Percentiles rank a stretch among this genome's conserved stretches.
These are phyloP conservation scores for Yamadazyma oceani DNA, from an alignment of 1,139 yeast genomes.

Conservation along the genomic window DNA sequence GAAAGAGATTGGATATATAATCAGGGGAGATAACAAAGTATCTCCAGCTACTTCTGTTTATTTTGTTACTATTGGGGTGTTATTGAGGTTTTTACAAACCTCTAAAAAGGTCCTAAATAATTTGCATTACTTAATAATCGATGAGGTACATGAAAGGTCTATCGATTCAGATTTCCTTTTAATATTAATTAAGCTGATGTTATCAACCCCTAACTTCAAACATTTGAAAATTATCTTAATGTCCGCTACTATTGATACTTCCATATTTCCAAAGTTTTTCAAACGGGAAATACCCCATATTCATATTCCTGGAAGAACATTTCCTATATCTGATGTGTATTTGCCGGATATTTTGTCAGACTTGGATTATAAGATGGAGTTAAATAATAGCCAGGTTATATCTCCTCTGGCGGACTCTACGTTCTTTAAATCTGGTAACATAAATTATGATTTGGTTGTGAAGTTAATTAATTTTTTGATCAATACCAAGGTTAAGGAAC, in stretches of 20 bases:
- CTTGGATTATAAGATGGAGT: constrained; percentile 53
- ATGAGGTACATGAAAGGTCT: constrained; percentile 95
- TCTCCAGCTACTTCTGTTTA: constrained; percentile 62
- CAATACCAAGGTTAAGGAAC: constrained; percentile 28
- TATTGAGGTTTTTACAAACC: constrained; percentile 78
- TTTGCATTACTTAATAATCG: constrained; percentile 72
- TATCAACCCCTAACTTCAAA: constrained; percentile 34
- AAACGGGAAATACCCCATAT: constrained; percentile 47
- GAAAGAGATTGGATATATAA: constrained; percentile 80
- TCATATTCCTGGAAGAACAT: constrained; percentile 91
- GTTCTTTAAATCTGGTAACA: constrained; percentile 61
- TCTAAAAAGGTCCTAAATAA: constrained; percentile 47
- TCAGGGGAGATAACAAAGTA: constrained; percentile 85
- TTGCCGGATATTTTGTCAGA: constrained; percentile 62
- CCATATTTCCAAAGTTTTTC: constrained; percentile 68
- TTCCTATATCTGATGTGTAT: constrained; percentile 78
- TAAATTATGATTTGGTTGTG: constrained; percentile 73
- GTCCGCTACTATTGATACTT: constrained; percentile 91
- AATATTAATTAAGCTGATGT: constrained; percentile 66
- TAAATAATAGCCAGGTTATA: constrained; percentile 37
- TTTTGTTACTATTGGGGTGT: constrained; percentile 91
- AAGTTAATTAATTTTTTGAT: constrained; percentile 57
- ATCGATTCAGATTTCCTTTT: constrained; percentile 86
- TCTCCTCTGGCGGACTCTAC: constrained; percentile 63
- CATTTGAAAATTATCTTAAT: constrained; percentile 72